Base-by-base conservation (phyloP, 2,329 filamentous ascomycete genomes). In the Penicillium crustosum region DNA sequence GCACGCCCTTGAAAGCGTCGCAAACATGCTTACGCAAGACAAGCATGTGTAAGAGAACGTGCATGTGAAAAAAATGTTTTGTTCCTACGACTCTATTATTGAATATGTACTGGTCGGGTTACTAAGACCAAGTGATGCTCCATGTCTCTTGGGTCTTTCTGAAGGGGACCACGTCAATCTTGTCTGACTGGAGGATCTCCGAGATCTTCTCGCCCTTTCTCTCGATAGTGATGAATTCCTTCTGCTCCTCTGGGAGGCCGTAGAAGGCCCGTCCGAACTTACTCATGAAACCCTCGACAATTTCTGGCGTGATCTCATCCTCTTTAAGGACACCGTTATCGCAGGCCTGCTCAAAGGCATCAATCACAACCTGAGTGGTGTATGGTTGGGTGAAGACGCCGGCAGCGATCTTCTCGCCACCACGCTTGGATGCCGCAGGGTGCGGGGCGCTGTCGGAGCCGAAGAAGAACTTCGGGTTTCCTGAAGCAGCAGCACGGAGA, bases 361-460 rank as follows among this genome's bases (percentile, higher is more conserved):
- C 82, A 42, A 88, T 66, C 47, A 87, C 84, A 54, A 83, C 78
- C 38, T 82, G 82, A 27, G 84, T 78, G 3, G 82, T 82, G 70
- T 83, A 82, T 36, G 82, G 82, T 73, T 87, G 85, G 9, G 85
- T 87, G 71, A 87, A 85, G 25, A 87, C 81, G 36, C 86, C 84
- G 4, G 85, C 84, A 29, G 83, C 79, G 23, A 73, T 75, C 63
- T 76, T 78, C 53, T 78, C 78, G 55, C 75, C 77, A 9, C 81
- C 83, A 55, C 80, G 78, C 76, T 87, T 87, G 61, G 83, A 81
- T 10, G 71, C 72, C 2, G 79, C 73, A 9, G 82, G 80, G 72
- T 88, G 85, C 70, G 89, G 89, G n/a, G 89, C 89, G 15, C 82
- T 86, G 71, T 91, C 89, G n/a, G 81, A 86, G 27, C 78, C 88